phyloP scores from a whole-genome alignment of 2,329 filamentous ascomycete species.

The Curvularia verruculosa region DNA sequence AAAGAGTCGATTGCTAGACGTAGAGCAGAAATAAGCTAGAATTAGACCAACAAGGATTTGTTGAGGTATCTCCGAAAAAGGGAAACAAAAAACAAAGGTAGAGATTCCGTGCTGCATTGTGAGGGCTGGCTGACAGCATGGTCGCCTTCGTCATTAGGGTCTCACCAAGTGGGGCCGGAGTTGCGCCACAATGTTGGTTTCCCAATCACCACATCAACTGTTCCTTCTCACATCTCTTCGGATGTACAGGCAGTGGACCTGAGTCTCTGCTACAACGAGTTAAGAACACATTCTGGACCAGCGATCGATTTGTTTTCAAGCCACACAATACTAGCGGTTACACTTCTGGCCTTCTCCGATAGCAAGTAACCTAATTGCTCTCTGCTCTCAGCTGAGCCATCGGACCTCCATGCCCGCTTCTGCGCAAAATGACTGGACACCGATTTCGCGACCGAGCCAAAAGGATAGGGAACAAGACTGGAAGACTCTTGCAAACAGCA shows the following conservation, averaged over 20 bases:
- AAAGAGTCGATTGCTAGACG: not conserved
- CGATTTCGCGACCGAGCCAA: constrained; percentile 14
- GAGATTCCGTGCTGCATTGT: too few species aligned
- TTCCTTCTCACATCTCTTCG: constrained; percentile 1
- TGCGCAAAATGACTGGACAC: constrained; percentile 11
- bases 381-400: not conserved
- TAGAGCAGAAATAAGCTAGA: not conserved
- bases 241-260: not conserved
- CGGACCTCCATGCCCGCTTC: not conserved
- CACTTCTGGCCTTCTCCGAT: not conserved
- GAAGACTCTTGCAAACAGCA: constrained; percentile 11
- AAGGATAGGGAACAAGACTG: constrained; percentile 14
- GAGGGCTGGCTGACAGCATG: not conserved
- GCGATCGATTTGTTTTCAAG: not conserved
- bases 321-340: not conserved
- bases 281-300: not conserved
- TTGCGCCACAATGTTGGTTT: constrained; percentile 5
- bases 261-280: not conserved
- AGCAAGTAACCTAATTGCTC: not conserved
- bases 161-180: constrained; percentile 10
- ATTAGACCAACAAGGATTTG: not conserved
- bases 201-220: not conserved
- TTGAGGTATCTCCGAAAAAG: not conserved
- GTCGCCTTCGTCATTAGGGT: constrained; percentile 5
- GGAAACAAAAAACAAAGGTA: not conserved